A percentile compares a stretch with the other conserved stretches of the same genome.
phyloP scores from a whole-genome alignment of 305 asterid species.

The Rubia occidens region DNA sequence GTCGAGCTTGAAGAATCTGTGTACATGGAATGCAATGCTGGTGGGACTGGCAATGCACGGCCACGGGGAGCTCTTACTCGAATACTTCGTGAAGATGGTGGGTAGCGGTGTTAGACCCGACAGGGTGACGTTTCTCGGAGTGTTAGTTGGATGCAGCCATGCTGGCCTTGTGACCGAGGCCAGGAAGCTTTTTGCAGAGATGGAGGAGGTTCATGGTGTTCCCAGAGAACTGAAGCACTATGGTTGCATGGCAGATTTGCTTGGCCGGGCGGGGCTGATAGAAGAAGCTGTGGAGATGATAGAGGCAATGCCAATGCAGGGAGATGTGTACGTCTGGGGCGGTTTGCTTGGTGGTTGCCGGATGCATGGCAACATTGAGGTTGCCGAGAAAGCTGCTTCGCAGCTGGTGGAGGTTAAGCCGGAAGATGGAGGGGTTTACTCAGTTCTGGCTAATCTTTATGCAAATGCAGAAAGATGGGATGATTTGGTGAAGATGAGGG shows the following conservation, averaged over 20 bases:
- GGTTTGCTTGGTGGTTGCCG: conserved; percentile 82
- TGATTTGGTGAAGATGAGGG: conserved; percentile 50
- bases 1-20: conserved; percentile 33
- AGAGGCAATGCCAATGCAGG: conserved; percentile 55
- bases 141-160: conserved; percentile 74
- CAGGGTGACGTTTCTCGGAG: conserved; percentile 57
- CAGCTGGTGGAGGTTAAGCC: conserved; percentile 57
- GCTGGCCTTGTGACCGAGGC: conserved; percentile 56
- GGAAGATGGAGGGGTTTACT: conserved; percentile 64
- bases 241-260: conserved; percentile 75
- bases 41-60: conserved; percentile 71
- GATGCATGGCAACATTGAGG: conserved; percentile 52
- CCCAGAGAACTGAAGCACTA: conserved; percentile 61
- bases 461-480: conserved; percentile 58
- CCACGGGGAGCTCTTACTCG: conserved; percentile 32
- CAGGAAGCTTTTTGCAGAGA: conserved; percentile 36
- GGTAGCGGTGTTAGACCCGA: conserved; percentile 42
- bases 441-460: conserved; percentile 51
- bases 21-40: conserved; percentile 79
- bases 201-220: conserved; percentile 52
- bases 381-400: conserved; percentile 59
- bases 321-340: conserved; percentile 76
- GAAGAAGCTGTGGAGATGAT: conserved; percentile 59
- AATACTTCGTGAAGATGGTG: conserved; percentile 51
- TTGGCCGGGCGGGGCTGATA: conserved; percentile 65